phyloP scores from a whole-genome alignment of 2,329 filamentous ascomycete species.

The Alternaria viburni region DNA sequence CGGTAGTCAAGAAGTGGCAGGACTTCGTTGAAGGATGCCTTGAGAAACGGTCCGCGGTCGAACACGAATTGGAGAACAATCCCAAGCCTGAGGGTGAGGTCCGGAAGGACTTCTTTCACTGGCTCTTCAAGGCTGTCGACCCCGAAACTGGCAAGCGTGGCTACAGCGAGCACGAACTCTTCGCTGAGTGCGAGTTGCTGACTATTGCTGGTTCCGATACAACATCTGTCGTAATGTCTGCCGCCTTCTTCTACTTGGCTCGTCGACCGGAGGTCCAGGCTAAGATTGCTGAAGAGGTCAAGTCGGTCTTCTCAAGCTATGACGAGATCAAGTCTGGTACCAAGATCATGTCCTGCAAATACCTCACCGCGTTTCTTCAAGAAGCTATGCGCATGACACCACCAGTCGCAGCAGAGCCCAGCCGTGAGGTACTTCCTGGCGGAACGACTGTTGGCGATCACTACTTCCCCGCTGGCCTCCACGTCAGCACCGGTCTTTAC shows the following conservation, averaged over 20 bases:
- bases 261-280: conserved; percentile 17
- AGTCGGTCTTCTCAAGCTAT: conserved; percentile 20
- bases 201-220: conserved; percentile 35
- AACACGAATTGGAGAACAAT: conserved; percentile 20
- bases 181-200: conserved; percentile 30
- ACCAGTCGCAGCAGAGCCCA: conserved; percentile 23
- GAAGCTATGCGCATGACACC: conserved; percentile 33
- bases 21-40: conserved; percentile 26
- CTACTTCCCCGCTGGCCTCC: conserved; percentile 24
- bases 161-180: conserved; percentile 49
- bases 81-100: conserved; percentile 24
- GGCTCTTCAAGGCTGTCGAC: conserved; percentile 51
- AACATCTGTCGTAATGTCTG: conserved; percentile 25
- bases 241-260: conserved; percentile 28
- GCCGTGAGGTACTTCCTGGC: conserved; percentile 29
- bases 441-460: conserved; percentile 25
- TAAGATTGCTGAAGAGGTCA: conserved; percentile 27
- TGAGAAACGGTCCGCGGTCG: conserved; percentile 11
- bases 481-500: conserved; percentile 21
- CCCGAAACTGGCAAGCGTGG: conserved; percentile 46
- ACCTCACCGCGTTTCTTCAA: conserved; percentile 29
- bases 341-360: conserved; percentile 25
- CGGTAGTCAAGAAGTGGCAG: conserved; percentile 21
- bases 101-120: conserved; percentile 52
- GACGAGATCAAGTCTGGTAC: conserved; percentile 26